Base-by-base conservation (phyloP, 495 filamentous ascomycete genomes). In the Penicillium lividum region DNA sequence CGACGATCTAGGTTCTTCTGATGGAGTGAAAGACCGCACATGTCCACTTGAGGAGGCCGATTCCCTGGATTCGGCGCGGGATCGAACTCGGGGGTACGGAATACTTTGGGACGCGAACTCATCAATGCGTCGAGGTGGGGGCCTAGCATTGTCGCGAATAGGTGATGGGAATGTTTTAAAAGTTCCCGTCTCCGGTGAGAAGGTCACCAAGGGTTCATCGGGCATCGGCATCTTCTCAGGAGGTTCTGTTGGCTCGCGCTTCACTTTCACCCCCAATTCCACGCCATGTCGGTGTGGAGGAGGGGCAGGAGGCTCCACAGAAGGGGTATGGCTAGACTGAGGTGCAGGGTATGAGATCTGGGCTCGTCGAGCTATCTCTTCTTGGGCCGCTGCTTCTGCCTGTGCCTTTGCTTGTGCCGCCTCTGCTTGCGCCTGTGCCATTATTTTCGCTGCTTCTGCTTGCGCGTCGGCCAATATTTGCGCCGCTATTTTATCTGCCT, bases 131-230 rank as follows among this genome's bases (percentile, higher is more conserved):
- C 54, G 34, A 46, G 69, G 52, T 67, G 60, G 46, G 13, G 46
- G 46, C 31, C 46, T 42, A 25, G 38, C 31, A 60, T 66, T 51
- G 56, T 69, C 61, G 43, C 75, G 62, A 22, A 68, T 38, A 31
- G 77, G 77, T 6, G 79, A 77, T 27, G 77, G 75, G n/a, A 75
- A 67, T 4, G 73, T 73, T 30, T 67, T 74, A 52, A 82, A 82
- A 3, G 80, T 83, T 9, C 80, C 79, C 7, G 77, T 80, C 45
- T 64, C 71, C 16, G 79, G 78, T 2, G 78, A 82, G 53, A 81
- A 82, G 1, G 73, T 74, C 16, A 82, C 67, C 43, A 78, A 45
- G 11, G 69, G 70, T 54, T 80, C 71, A 18, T 62, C 73, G 4
- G 67, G 57, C 50, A 59, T 69, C 54, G 50, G 57, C 63, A 65